These are phyloP conservation scores for Aspergillus ustus DNA, from an alignment of 2,329 filamentous ascomycete genomes.

Conservation along the genomic window DNA sequence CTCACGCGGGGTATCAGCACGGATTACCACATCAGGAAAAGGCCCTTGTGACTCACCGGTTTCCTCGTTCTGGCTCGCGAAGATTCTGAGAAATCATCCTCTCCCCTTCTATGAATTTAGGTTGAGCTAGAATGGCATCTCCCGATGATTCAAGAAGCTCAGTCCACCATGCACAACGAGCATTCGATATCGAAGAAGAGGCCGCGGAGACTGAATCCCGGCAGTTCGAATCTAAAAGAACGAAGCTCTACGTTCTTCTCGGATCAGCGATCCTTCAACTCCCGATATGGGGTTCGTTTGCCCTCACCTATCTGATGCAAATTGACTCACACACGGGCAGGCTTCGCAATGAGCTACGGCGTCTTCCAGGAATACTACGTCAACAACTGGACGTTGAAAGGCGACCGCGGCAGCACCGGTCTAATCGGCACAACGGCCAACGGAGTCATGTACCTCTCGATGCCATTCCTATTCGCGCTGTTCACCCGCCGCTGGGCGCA, in stretches of 20 bases:
- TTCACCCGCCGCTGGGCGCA: conserved; percentile 13
- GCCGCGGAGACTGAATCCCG: background rate
- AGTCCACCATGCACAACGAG: background rate
- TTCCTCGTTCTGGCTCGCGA: too few relatives aligned
- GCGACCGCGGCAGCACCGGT: conserved; percentile 12
- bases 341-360: conserved; percentile 15
- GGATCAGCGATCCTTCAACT: conserved; percentile 12
- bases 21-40: background rate
- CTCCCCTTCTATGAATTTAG: background rate
- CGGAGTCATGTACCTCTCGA: conserved; percentile 16
- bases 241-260: conserved; percentile 5
- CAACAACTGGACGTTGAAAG: conserved; percentile 12
- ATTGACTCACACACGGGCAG: background rate
- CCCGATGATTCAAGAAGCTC: background rate
- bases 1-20: background rate
- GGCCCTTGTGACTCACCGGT: background rate
- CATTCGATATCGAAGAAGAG: background rate
- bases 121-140: background rate
- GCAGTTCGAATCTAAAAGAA: conserved; percentile 1
- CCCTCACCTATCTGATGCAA: background rate
- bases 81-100: too few relatives aligned
- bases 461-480: conserved; percentile 13
- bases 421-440: conserved; percentile 14
- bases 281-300: conserved; percentile 13
- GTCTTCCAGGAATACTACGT: conserved; percentile 14